Conservation (phyloP, 169 alveolate species). For the Fabrea salina region DNA sequence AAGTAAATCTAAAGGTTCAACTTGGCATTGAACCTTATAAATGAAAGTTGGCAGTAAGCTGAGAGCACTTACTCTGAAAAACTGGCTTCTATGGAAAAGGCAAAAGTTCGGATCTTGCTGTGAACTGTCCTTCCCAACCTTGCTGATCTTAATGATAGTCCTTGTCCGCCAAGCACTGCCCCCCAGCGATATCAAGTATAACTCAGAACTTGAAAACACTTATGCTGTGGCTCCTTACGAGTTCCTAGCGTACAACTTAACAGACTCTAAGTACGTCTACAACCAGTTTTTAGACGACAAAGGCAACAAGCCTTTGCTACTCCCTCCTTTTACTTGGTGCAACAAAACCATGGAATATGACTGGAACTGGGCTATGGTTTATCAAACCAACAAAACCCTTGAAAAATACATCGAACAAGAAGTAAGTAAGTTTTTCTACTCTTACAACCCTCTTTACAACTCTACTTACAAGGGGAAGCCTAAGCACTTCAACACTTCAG, state of each 20-base stretch:
- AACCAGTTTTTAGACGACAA: neutral
- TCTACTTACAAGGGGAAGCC: neutral
- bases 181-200: neutral
- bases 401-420: neutral
- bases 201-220: neutral
- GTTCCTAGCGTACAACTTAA: neutral
- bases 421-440: neutral
- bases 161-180: neutral
- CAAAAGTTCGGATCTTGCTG: conserved; percentile 3
- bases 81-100: conserved; percentile 36
- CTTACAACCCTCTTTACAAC: neutral
- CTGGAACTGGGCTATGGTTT: conserved; percentile 9
- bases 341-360: neutral
- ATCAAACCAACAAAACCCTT: neutral
- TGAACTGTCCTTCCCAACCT: conserved; percentile 29
- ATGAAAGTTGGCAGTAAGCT: conserved; percentile 33
- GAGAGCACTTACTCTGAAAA: conserved; percentile 16
- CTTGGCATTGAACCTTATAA: too few relatives aligned
- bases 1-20: too few relatives aligned
- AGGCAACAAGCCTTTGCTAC: neutral
- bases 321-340: conserved; percentile 4
- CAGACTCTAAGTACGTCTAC: neutral
- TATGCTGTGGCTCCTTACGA: neutral
- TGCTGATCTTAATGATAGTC: neutral
- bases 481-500: neutral